phyloP scores from a whole-genome alignment of 2,329 filamentous ascomycete species.

The Ceratocystiopsis brevicomis region DNA sequence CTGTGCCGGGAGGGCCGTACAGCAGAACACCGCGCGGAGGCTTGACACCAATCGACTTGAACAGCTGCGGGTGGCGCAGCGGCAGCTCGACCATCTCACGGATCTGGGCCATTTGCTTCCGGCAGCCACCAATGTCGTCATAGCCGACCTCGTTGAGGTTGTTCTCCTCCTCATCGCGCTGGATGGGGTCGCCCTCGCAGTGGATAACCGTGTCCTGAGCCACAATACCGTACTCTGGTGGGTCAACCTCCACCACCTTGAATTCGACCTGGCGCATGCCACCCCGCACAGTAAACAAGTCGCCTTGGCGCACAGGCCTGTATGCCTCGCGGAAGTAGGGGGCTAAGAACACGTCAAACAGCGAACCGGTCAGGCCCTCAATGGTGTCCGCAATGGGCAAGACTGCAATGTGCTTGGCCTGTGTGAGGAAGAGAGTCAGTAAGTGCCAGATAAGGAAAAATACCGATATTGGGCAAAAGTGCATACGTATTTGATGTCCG shows the following conservation, averaged over 20 bases:
- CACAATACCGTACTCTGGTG: slow-evolving; percentile 95
- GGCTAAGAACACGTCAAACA: slow-evolving; percentile 97
- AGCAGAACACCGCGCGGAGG: slow-evolving; percentile 94
- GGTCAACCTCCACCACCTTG: slow-evolving; percentile 97
- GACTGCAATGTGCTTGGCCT: slow-evolving; percentile 98
- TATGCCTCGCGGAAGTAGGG: slow-evolving; percentile 99
- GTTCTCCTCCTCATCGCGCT: slow-evolving; percentile 97
- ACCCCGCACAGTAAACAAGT: slow-evolving; percentile 91
- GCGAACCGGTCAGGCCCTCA: slow-evolving; percentile 88
- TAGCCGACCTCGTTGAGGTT: slow-evolving; percentile 98
- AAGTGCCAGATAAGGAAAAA: not conserved
- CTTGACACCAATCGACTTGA: slow-evolving; percentile 99
- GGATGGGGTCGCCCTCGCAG: slow-evolving; percentile 88
- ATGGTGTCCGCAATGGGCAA: slow-evolving; percentile 96
- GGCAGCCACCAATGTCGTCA: slow-evolving; percentile 96
- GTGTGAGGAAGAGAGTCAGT: not conserved
- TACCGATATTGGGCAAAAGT: too few species aligned
- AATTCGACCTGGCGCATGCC: slow-evolving; percentile 99
- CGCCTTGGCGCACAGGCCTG: slow-evolving; percentile 88
- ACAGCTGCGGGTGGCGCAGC: slow-evolving; percentile 89
- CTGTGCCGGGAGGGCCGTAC: slow-evolving; percentile 90
- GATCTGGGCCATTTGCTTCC: slow-evolving; percentile 99
- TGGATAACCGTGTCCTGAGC: slow-evolving; percentile 98
- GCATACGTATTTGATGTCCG: slow-evolving; percentile 98
- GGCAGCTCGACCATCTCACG: slow-evolving; percentile 96